Evolutionary conservation across 257 asterid species (phyloP), one percentile per base, ranked within the genome.

Genomic region (Misopates orontium): DNA sequence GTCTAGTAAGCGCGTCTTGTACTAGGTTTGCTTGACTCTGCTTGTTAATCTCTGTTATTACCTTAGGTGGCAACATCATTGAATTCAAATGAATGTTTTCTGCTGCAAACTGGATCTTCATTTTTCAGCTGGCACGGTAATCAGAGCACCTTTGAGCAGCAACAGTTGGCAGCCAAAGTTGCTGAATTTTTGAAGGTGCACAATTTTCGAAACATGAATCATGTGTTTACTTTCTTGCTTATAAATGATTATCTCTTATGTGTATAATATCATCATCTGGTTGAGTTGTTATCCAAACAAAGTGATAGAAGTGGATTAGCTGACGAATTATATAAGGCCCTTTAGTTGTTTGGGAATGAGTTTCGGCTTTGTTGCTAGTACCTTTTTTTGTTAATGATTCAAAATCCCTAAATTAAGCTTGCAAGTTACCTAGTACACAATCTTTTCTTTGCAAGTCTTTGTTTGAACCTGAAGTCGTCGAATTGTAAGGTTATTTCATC

Each of bases 161-260:
- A 93, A 70, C 95, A 90, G 71, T 78, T 90, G 75, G 95, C 86
- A 12, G 81, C 91, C 73, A 87, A 86, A 71, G 82, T 93, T 78
- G 97, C 97, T 2, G 99, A 93, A 63, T 90, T 84, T 80, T 83
- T 93, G 71, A 93, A 90, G 97, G 99, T 93, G 70, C 64, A 57
- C n/a, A 25, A 55, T 20, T 66, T 56, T 19, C 48, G 24, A 64
- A 60, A 10, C 57, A 63, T 24, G 20, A 5, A 14, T 60, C n/a
- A 18, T 40, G 15, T 52, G 56, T 62, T 10, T 16, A 56, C 12
- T 45, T 55, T 42, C 58, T 51, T 61, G 32, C 48, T 17, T 25
- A 52, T 66, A 21, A 36, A 36, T 9, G 42, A 50, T 25, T n/a
- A 66, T 71, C 55, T 71, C 54, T 4, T 14, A 23, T 40, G 18